Conservation (phyloP, 441 rosid genomes). For the Erysimum pusillum region DNA sequence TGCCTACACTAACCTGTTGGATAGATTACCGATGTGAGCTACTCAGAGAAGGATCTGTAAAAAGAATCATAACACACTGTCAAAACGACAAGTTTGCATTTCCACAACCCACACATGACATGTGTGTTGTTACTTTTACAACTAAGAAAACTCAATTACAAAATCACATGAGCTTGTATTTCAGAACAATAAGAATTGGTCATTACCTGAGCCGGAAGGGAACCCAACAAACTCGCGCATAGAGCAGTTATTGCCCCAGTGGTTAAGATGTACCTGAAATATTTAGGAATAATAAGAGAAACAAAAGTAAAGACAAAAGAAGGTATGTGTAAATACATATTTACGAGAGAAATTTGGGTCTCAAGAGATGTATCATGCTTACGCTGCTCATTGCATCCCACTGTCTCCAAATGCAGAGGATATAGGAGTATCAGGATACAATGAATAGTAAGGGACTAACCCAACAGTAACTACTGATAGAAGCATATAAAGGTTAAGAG, state of each 20-base stretch:
- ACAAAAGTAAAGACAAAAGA: neutral
- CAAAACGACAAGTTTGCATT: constrained; percentile 27
- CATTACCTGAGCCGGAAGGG: constrained; percentile 81
- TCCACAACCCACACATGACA: constrained; percentile 11
- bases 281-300: constrained; percentile 28
- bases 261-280: constrained; percentile 68
- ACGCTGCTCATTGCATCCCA: constrained; percentile 98
- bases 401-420: constrained; percentile 87
- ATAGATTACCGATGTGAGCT: constrained; percentile 28
- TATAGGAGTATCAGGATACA: constrained; percentile 92
- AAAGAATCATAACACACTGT: constrained; percentile 33
- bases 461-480: constrained; percentile 90
- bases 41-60: constrained; percentile 30
- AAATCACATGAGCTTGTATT: neutral
- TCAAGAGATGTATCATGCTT: constrained; percentile 50
- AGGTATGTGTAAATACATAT: constrained; percentile 1
- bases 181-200: constrained; percentile 21
- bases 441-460: constrained; percentile 78
- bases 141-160: constrained; percentile 2
- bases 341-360: constrained; percentile 23
- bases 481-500: constrained; percentile 59
- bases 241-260: constrained; percentile 89
- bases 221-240: constrained; percentile 85
- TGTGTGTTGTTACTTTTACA: neutral
- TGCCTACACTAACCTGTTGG: constrained; percentile 88